These are phyloP conservation scores for Madurella mycetomatis DNA, from an alignment of 2,329 filamentous ascomycete species.

Conservation along the genomic window DNA sequence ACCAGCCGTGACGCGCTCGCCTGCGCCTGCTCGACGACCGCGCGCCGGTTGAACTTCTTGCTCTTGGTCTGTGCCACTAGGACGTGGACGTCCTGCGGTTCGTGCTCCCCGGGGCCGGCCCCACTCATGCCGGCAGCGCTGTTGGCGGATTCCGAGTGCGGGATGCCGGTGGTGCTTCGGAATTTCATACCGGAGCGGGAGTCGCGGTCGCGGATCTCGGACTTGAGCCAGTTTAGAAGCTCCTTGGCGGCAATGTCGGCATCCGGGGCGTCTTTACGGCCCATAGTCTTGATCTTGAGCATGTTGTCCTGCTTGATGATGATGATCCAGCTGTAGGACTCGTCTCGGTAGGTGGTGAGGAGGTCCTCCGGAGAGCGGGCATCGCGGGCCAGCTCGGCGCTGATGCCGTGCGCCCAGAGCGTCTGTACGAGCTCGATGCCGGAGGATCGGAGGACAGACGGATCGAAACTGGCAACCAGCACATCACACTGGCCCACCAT, in stretches of 20 bases:
- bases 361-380: conserved; percentile 76
- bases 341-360: conserved; percentile 68
- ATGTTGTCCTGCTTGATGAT: conserved; percentile 76
- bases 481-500: conserved; percentile 65
- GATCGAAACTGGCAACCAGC: conserved; percentile 82
- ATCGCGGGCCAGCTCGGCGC: conserved; percentile 80
- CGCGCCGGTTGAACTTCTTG: conserved; percentile 86
- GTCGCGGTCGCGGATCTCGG: conserved; percentile 75
- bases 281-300: conserved; percentile 75
- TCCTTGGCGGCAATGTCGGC: conserved; percentile 70
- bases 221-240: conserved; percentile 73
- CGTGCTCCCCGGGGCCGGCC: conserved; percentile 21
- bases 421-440: conserved; percentile 73
- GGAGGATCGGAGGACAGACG: conserved; percentile 66
- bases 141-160: conserved; percentile 13
- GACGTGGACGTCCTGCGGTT: conserved; percentile 78
- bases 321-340: conserved; percentile 79
- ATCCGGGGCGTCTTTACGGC: conserved; percentile 69
- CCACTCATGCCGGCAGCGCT: neutral
- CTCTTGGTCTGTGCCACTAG: conserved; percentile 75
- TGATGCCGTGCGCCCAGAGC: conserved; percentile 80
- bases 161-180: conserved; percentile 6
- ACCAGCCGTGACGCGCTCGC: conserved; percentile 56
- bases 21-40: conserved; percentile 77
- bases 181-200: conserved; percentile 34